These are phyloP conservation scores for Zygosaccharomyces rouxii DNA, from an alignment of 805 yeast species.

Conservation along the genomic window DNA sequence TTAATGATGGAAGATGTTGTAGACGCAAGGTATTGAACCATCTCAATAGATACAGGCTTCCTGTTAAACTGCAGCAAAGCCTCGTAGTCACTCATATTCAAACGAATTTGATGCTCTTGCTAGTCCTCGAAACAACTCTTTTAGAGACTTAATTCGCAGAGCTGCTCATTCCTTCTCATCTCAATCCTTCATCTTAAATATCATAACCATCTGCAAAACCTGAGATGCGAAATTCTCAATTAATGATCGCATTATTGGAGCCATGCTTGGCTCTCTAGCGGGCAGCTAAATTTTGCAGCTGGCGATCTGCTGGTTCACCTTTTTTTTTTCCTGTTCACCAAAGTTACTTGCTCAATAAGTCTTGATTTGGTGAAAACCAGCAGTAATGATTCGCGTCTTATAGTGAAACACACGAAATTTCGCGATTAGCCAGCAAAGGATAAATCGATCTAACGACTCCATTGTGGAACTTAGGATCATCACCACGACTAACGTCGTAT, in stretches of 20 bases:
- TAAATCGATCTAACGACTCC: neutral
- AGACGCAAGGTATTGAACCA: slow-evolving; percentile 28
- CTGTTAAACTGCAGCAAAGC: slow-evolving; percentile 29
- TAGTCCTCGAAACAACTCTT: neutral
- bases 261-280: slow-evolving; percentile 5
- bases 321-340: slow-evolving; percentile 2
- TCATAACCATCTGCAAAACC: neutral
- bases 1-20: slow-evolving; percentile 30
- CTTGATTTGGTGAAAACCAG: slow-evolving; percentile 5
- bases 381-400: slow-evolving; percentile 4
- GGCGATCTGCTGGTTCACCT: slow-evolving; percentile 6
- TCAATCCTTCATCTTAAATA: slow-evolving; percentile 4
- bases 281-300: slow-evolving; percentile 3
- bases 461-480: neutral
- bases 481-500: neutral
- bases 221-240: slow-evolving; percentile 4
- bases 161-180: neutral
- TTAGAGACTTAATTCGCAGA: neutral
- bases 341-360: neutral
- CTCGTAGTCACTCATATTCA: slow-evolving; percentile 27
- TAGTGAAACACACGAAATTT: neutral
- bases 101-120: neutral
- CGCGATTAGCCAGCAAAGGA: slow-evolving; percentile 4
- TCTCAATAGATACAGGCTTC: slow-evolving; percentile 27
- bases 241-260: neutral